These are phyloP conservation scores for Dactylellina cionopaga DNA, from an alignment of 2,329 filamentous ascomycete genomes.

Conservation along the genomic window DNA sequence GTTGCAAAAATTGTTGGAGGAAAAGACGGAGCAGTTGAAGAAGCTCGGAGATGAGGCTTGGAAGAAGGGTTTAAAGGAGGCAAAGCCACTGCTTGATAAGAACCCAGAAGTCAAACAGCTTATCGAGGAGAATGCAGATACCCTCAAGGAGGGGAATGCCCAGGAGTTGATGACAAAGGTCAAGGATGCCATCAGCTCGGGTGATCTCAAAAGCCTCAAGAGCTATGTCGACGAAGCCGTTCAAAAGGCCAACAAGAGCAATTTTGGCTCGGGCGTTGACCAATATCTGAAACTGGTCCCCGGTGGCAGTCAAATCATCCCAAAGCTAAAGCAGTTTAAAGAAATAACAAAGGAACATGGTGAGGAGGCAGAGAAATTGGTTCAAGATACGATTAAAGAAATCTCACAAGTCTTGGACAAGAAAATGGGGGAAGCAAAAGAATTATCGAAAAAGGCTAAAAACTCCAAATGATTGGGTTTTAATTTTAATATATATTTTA, in stretches of 20 bases:
- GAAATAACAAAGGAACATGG: slow-evolving; percentile 74
- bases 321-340: slow-evolving; percentile 73
- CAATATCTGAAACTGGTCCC: slow-evolving; percentile 74
- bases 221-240: slow-evolving; percentile 70
- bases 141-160: slow-evolving; percentile 74
- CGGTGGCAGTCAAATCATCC: slow-evolving; percentile 71
- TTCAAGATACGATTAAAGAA: slow-evolving; percentile 75
- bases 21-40: slow-evolving; percentile 74
- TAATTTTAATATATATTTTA: no score
- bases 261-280: slow-evolving; percentile 64
- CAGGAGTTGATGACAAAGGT: slow-evolving; percentile 72
- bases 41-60: slow-evolving; percentile 77
- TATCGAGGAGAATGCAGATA: slow-evolving; percentile 75
- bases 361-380: slow-evolving; percentile 74
- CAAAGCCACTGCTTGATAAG: slow-evolving; percentile 78
- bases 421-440: slow-evolving; percentile 68
- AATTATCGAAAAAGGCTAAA: slow-evolving; percentile 69
- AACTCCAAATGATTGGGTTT: no score
- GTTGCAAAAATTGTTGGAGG: slow-evolving; percentile 70
- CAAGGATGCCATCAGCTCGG: slow-evolving; percentile 70
- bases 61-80: slow-evolving; percentile 76
- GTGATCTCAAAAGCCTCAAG: slow-evolving; percentile 70
- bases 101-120: slow-evolving; percentile 79
- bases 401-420: slow-evolving; percentile 72
- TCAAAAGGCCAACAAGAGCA: slow-evolving; percentile 69